A percentile compares a stretch with the other conserved stretches of the same genome.
phyloP scores from a whole-genome alignment of 2,329 filamentous ascomycete species.

The Nothomitra cinnamomea region DNA sequence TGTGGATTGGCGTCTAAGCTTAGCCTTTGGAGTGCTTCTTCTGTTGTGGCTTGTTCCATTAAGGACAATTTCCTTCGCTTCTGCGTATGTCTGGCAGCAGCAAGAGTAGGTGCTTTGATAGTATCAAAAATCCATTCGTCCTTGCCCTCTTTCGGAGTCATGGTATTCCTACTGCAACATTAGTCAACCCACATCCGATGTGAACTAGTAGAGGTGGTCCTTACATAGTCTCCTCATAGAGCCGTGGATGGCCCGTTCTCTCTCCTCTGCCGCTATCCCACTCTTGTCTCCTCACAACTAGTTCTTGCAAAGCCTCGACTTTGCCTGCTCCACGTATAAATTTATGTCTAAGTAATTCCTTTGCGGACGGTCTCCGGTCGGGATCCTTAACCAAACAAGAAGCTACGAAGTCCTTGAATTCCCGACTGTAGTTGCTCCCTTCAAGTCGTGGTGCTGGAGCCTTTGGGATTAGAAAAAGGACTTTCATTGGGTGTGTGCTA shows the following conservation, averaged over 20 bases:
- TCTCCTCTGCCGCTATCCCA: slow-evolving; percentile 60
- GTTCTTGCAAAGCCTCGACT: slow-evolving; percentile 70
- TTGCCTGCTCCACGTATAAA: slow-evolving; percentile 82
- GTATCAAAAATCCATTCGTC: slow-evolving; percentile 97
- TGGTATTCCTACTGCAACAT: slow-evolving; percentile 34
- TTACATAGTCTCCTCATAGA: slow-evolving; percentile 82
- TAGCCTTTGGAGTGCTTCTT: background rate
- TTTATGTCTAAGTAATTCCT: slow-evolving; percentile 70
- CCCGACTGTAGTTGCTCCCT: slow-evolving; percentile 61
- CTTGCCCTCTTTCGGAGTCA: slow-evolving; percentile 48
- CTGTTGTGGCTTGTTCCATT: slow-evolving; percentile 13
- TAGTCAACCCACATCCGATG: slow-evolving; percentile 9
- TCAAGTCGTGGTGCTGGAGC: slow-evolving; percentile 71
- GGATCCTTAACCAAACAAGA: slow-evolving; percentile 87
- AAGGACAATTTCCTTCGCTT: slow-evolving; percentile 30
- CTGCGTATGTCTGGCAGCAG: slow-evolving; percentile 34
- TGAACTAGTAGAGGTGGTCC: slow-evolving; percentile 12
- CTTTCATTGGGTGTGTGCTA: slow-evolving; percentile 82
- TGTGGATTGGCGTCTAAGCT: background rate
- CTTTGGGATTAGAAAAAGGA: slow-evolving; percentile 80
- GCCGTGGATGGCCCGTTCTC: slow-evolving; percentile 50
- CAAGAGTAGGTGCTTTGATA: slow-evolving; percentile 50
- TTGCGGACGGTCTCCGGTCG: slow-evolving; percentile 66
- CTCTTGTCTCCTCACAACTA: slow-evolving; percentile 68
- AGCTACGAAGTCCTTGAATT: slow-evolving; percentile 87